Evolutionary conservation across 2,329 filamentous ascomycete species (phyloP), one percentile per base, ranked within the genome.

Genomic region (Ustulina deusta): DNA sequence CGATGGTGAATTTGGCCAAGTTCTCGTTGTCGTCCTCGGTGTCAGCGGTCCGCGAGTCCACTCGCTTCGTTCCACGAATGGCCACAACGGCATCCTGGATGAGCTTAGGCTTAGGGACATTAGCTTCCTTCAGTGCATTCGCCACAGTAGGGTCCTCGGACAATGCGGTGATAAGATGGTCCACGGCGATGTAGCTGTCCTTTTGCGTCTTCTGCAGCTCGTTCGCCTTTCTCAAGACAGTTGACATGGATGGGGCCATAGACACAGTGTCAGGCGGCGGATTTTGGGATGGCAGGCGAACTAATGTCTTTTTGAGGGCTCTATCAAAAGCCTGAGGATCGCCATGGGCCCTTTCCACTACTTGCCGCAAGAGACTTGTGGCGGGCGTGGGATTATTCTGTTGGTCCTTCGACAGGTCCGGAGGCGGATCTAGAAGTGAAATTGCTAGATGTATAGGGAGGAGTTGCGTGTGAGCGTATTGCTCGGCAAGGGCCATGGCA

Each of bases 181-280:
- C 96, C 67, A 98, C 90, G 46, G 95, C 96, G 71, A 99, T 93
- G 80, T 90, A 99, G 72, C 90, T 93, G 79, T 99, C 96, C 76
- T 97, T 98, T 76, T 99, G 96, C n/a, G 94, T 94, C 83, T 97
- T 97, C 75, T 97, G 95, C 62, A 99, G 81, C 36, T 98, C 94
- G 79, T 92, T 90, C 1, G 96, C 94, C 73, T 93, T 89, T 73
- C 94, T 89, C 59, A 99, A 85, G 65, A 97, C 87, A 74, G 91
- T 93, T 70, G 91, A 89, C 81, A 98, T 94, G 9, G 89, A 85
- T 0, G 94, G 93, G 11, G 94, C 90, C 75, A 97, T 89, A 62
- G 92, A 90, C 64, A 97, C 90, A 73, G 91, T 89, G 78, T 98
- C 95, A 68, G 96, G 96, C 13, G 96, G 94, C 15, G 96, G 96